phyloP scores from a whole-genome alignment of 768 basidiomycete species.

The Pleurotus ostreatus region DNA sequence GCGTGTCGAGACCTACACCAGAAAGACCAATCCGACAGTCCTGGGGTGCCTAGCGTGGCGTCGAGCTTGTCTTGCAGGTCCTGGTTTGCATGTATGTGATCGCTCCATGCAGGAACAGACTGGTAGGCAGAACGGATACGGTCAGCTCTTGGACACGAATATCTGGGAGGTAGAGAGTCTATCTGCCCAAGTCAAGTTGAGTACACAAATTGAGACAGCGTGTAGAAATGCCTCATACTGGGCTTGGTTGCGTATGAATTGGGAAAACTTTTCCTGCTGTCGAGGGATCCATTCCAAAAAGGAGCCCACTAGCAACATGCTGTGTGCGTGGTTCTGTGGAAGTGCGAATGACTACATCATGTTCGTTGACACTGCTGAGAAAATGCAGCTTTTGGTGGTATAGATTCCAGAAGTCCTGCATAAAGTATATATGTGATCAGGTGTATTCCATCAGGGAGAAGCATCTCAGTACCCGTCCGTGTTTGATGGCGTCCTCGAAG shows the following conservation, averaged over 20 bases:
- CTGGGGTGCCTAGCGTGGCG: slow-evolving; percentile 11
- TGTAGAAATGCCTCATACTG: background rate
- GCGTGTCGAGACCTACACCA: slow-evolving; percentile 9
- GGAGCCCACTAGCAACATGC: slow-evolving; percentile 13
- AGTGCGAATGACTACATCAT: slow-evolving; percentile 12
- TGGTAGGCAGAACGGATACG: slow-evolving; percentile 14
- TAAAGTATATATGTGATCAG: background rate
- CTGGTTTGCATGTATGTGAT: slow-evolving; percentile 11
- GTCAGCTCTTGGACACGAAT: slow-evolving; percentile 13
- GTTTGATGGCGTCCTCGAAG: slow-evolving; percentile 11
- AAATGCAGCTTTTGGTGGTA: slow-evolving; percentile 13
- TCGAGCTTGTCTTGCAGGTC: slow-evolving; percentile 10
- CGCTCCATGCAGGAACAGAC: slow-evolving; percentile 14
- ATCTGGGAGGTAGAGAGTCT: slow-evolving; percentile 14
- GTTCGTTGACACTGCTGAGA: slow-evolving; percentile 9
- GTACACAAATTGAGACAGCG: background rate
- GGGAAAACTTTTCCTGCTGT: slow-evolving; percentile 4
- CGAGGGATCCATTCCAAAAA: slow-evolving; percentile 13
- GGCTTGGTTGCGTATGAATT: slow-evolving; percentile 8
- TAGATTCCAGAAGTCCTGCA: slow-evolving; percentile 14
- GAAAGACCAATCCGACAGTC: slow-evolving; percentile 11
- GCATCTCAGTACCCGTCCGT: slow-evolving; percentile 8
- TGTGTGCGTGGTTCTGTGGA: slow-evolving; percentile 13
- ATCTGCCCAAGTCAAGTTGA: slow-evolving; percentile 5
- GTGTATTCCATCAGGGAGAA: background rate